Evolutionary conservation across 176 grass and related monocot species (phyloP).

Genomic region (Zoysia pacifica): DNA sequence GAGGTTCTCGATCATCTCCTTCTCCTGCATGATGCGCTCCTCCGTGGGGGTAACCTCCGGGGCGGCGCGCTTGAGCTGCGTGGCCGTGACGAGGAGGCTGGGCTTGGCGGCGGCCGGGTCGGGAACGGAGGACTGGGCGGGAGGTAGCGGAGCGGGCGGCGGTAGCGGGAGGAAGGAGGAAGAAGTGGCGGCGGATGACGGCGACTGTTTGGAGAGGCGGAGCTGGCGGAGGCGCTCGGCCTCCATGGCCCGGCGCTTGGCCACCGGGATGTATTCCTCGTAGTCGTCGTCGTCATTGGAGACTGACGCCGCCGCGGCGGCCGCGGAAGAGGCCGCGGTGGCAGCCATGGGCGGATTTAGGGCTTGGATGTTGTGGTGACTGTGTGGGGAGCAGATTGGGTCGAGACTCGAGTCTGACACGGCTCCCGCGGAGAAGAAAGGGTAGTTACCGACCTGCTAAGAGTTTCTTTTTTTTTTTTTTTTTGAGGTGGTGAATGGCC

Average conservation of each 20-base stretch:
- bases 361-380: neutral
- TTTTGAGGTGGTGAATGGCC: neutral
- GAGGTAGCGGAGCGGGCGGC: neutral
- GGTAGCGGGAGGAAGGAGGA: conserved; percentile 10
- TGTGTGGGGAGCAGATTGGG: neutral
- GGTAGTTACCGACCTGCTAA: neutral
- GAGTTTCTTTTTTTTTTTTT: neutral
- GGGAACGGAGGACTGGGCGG: neutral
- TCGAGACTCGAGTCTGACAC: neutral
- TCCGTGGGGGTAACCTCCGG: conserved; percentile 59
- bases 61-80: conserved; percentile 67
- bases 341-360: conserved; percentile 17
- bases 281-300: neutral
- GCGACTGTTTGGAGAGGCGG: conserved; percentile 14
- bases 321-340: neutral
- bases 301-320: neutral
- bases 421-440: neutral
- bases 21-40: conserved; percentile 54
- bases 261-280: conserved; percentile 40
- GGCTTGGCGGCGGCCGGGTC: conserved; percentile 39
- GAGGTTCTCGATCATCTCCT: conserved; percentile 69
- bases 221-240: conserved; percentile 39
- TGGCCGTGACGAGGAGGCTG: conserved; percentile 64
- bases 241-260: conserved; percentile 39
- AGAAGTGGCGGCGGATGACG: neutral